Evolutionary conservation across 1,284 basidiomycete species (phyloP), one percentile per base, ranked within the genome.

Genomic region (Sanghuangporus weigelae): DNA sequence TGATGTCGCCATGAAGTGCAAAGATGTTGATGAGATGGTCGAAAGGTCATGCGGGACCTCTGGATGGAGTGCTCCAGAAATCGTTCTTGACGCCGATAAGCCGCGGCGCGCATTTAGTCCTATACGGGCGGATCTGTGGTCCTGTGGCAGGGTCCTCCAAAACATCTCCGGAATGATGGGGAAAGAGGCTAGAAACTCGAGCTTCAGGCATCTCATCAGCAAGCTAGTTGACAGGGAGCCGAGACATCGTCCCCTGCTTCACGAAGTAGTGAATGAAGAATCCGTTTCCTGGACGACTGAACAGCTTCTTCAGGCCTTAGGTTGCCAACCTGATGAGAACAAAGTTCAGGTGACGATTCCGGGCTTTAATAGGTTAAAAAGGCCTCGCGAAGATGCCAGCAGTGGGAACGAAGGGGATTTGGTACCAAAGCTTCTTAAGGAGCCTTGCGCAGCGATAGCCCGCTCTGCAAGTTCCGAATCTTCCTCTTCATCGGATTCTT

Each of bases 31-130:
- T 3, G 57, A 59, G 39, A 7, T 38, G 21, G 44, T 59, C n/a
- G 44, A 42, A 12, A 10, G 3, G 31, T 59, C 5, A 3, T 7
- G 7, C 19, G 57, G 57, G 14, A 59, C n/a, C 19, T n/a, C 5
- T 7, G 57, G 26, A 10, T 59, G 57, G 57, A 59, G 12, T 16
- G 57, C 57, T 46, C 57, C 57, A 31, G 57, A 59, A 48, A 48
- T 59, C 19, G 57, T 7, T n/a, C 11, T 35, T 21, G 44, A 59
- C 16, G 57, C 50, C 7, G 14, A 48, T 10, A 39, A 31, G 40
- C 21, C 49, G 31, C 14, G 11, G 16, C 57, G 57, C 26, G 11
- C 40, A 19, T 48, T 39, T 26, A 59, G 40, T 48, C 57, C 57
- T 21, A 48, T 59, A 19, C 19, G 31, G 44, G 57, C 40, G 12